These are phyloP conservation scores for Gnomoniopsis smithogilvyi DNA, from an alignment of 2,329 filamentous ascomycete genomes.

Conservation along the genomic window DNA sequence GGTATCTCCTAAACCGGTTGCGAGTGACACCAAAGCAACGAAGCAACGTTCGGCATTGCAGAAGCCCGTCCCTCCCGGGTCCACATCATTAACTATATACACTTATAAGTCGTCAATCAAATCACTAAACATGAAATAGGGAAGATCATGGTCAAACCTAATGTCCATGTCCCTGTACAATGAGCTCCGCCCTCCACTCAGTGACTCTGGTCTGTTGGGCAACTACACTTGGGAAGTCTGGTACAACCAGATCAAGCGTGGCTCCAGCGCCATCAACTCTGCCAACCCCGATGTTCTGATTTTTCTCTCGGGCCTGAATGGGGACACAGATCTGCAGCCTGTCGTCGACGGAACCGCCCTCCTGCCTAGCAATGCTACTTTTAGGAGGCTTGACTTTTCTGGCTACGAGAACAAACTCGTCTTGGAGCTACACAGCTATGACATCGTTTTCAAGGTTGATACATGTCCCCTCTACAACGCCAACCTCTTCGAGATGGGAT, in stretches of 20 bases:
- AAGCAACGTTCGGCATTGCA: neutral
- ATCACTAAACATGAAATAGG: constrained; percentile 27
- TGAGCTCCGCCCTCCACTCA: constrained; percentile 43
- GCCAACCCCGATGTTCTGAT: constrained; percentile 52
- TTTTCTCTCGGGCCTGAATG: constrained; percentile 57
- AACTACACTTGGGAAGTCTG: constrained; percentile 56
- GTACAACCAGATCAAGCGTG: constrained; percentile 49
- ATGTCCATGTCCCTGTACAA: constrained; percentile 52
- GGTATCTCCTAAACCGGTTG: neutral
- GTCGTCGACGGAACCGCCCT: constrained; percentile 47
- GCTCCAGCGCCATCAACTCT: constrained; percentile 45
- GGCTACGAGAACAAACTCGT: constrained; percentile 53
- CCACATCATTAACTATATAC: no score
- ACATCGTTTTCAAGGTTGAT: constrained; percentile 37
- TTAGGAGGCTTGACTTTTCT: constrained; percentile 42
- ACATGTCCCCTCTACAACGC: constrained; percentile 44
- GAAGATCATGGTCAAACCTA: constrained; percentile 44
- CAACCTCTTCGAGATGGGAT: constrained; percentile 48
- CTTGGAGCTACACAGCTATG: constrained; percentile 60
- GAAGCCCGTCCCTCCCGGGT: no score
- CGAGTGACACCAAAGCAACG: constrained; percentile 18
- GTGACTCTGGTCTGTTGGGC: constrained; percentile 24
- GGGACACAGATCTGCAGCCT: constrained; percentile 51
- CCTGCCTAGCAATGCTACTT: constrained; percentile 41
- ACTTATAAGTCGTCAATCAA: no score